A percentile compares a stretch with the other conserved stretches of the same genome.
Conservation (phyloP, 2,329 filamentous ascomycete species). For the Penicillium sp. region DNA sequence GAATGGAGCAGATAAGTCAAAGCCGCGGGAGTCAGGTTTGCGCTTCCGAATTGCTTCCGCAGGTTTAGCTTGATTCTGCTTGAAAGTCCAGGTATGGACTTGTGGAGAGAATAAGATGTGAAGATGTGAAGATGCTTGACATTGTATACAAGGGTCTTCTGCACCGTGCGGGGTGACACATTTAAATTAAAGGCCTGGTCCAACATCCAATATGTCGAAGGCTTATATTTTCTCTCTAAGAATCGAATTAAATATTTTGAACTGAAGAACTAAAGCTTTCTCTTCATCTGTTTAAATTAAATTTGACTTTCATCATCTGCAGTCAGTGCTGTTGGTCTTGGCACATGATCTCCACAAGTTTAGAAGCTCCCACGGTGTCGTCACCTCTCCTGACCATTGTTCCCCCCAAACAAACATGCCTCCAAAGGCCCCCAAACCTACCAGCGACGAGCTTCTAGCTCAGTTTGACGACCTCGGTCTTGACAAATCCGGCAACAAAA, state of each 20-base stretch:
- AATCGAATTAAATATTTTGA: not conserved
- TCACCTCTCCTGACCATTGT: constrained; percentile 24
- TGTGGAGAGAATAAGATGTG: not conserved
- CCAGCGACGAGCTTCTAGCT: constrained; percentile 50
- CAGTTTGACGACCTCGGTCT: constrained; percentile 50
- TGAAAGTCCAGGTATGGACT: not conserved
- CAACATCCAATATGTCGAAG: not conserved
- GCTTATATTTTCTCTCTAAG: too few relatives aligned
- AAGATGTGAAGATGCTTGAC: not conserved
- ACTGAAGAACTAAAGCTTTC: not conserved
- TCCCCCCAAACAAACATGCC: constrained; percentile 28
- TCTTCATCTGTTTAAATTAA: not conserved
- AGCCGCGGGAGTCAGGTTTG: constrained; percentile 14
- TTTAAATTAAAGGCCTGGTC: not conserved
- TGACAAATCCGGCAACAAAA: constrained; percentile 31
- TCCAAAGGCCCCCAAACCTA: constrained; percentile 41
- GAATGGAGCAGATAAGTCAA: constrained; percentile 16
- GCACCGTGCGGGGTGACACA: not conserved
- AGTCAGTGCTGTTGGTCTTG: constrained; percentile 20
- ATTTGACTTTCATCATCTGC: not conserved
- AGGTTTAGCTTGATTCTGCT: not conserved
- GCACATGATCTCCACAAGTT: constrained; percentile 21
- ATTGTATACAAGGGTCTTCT: not conserved
- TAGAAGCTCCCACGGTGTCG: constrained; percentile 26
- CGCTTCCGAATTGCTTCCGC: not conserved